A percentile compares a stretch with the other conserved stretches of the same genome.
These are phyloP conservation scores for Candida jianshihensis DNA, from an alignment of 805 yeast genomes.

Conservation along the genomic window DNA sequence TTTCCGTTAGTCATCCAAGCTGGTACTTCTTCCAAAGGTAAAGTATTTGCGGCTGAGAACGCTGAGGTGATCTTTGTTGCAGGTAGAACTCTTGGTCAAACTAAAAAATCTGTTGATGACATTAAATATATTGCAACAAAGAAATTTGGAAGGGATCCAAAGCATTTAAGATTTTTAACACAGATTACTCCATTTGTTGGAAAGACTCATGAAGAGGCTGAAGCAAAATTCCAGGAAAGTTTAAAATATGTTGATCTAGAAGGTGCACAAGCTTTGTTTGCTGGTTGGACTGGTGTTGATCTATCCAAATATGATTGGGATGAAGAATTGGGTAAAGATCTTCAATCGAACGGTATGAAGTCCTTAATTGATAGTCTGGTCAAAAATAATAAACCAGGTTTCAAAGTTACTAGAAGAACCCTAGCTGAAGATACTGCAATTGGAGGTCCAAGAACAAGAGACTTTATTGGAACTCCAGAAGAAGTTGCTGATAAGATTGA, in stretches of 20 bases:
- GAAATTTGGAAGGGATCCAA: slow-evolving; percentile 27
- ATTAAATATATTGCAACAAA: slow-evolving; percentile 26
- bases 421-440: slow-evolving; percentile 20
- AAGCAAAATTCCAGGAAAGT: slow-evolving; percentile 24
- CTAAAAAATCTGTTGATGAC: slow-evolving; percentile 20
- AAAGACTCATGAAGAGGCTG: slow-evolving; percentile 32
- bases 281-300: slow-evolving; percentile 37
- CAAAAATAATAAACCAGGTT: slow-evolving; percentile 18
- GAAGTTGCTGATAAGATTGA: slow-evolving; percentile 35
- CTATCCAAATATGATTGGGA: slow-evolving; percentile 26
- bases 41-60: slow-evolving; percentile 31
- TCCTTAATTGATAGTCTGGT: slow-evolving; percentile 25
- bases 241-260: slow-evolving; percentile 27
- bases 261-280: slow-evolving; percentile 33
- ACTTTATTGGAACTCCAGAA: slow-evolving; percentile 28
- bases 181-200: slow-evolving; percentile 29
- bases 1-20: slow-evolving; percentile 35
- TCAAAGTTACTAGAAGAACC: slow-evolving; percentile 16
- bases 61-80: slow-evolving; percentile 33
- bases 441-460: slow-evolving; percentile 22
- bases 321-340: slow-evolving; percentile 26
- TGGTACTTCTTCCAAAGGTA: slow-evolving; percentile 31
- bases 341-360: slow-evolving; percentile 25
- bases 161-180: slow-evolving; percentile 28
- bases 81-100: slow-evolving; percentile 18